phyloP scores from a whole-genome alignment of 352 stramenopile species.

The Phytophthora pseudosyringae region DNA sequence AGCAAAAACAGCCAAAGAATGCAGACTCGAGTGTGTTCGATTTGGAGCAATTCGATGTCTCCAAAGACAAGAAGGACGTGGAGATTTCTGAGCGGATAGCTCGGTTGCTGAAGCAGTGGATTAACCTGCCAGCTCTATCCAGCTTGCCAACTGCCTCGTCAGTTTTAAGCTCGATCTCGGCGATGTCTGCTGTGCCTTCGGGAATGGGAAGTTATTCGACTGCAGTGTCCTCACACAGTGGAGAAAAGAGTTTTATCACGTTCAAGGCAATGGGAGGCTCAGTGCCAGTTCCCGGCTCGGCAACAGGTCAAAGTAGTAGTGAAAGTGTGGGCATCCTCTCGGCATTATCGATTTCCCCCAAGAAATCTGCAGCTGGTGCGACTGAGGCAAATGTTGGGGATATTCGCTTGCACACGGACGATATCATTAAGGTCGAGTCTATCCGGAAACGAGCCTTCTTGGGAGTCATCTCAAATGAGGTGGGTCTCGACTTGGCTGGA shows the following conservation, averaged over 20 bases:
- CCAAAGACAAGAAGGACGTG: slow-evolving; percentile 50
- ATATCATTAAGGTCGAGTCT: slow-evolving; percentile 56
- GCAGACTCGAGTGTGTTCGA: slow-evolving; percentile 46
- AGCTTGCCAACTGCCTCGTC: slow-evolving; percentile 25
- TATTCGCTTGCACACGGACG: slow-evolving; percentile 46
- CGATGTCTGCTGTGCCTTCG: slow-evolving; percentile 4
- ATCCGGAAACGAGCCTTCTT: slow-evolving; percentile 79
- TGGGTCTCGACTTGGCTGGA: slow-evolving; percentile 53
- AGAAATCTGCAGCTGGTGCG: slow-evolving; percentile 37
- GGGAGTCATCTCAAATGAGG: slow-evolving; percentile 44
- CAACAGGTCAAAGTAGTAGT: slow-evolving; percentile 17
- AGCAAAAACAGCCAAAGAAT: slow-evolving; percentile 34
- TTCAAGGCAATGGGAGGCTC: slow-evolving; percentile 33
- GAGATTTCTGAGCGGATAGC: slow-evolving; percentile 65
- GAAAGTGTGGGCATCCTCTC: slow-evolving; percentile 21
- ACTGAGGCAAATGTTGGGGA: slow-evolving; percentile 21
- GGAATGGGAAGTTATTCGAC: not conserved
- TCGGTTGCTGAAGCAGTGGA: slow-evolving; percentile 63
- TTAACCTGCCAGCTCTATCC: slow-evolving; percentile 41
- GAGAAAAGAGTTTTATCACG: slow-evolving; percentile 32
- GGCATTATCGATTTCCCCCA: slow-evolving; percentile 47
- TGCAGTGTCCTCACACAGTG: not conserved
- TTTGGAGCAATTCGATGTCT: slow-evolving; percentile 64
- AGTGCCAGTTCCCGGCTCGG: slow-evolving; percentile 13
- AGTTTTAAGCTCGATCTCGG: slow-evolving; percentile 12